phyloP scores from a whole-genome alignment of 108 stramenopile species.

The Poteriospumella lacustris region DNA sequence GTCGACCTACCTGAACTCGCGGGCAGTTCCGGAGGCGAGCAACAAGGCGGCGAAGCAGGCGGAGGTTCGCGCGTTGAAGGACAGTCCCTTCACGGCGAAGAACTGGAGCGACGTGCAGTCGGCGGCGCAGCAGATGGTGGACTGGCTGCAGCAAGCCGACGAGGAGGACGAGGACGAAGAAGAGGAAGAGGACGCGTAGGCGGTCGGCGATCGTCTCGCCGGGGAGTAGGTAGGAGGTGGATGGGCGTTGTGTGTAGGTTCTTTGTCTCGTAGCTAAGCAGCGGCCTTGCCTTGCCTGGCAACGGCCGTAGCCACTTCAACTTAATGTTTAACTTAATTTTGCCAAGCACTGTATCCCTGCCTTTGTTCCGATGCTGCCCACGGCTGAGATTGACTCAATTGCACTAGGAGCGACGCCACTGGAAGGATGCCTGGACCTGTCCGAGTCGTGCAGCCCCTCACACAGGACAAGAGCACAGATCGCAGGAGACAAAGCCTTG shows the following conservation, averaged over 20 bases:
- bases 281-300: no score
- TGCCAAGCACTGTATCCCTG: no score
- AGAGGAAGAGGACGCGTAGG: constrained; percentile 19
- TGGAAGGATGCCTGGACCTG: no score
- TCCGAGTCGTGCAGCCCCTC: no score
- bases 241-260: neutral
- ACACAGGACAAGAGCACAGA: no score
- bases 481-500: no score
- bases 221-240: neutral
- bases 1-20: neutral
- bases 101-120: neutral
- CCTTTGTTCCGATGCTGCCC: no score
- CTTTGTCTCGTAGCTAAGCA: no score
- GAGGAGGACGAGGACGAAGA: constrained; percentile 18
- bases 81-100: neutral
- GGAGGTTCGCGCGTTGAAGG: neutral
- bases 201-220: neutral
- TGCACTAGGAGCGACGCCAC: no score
- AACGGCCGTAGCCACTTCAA: no score
- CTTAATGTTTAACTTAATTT: no score
- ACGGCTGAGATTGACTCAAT: no score
- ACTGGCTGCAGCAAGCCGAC: neutral
- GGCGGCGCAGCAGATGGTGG: neutral
- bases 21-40: neutral
- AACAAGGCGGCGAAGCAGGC: neutral